phyloP scores from a whole-genome alignment of 306 rosid genomes.

The Inga oerstediana region DNA sequence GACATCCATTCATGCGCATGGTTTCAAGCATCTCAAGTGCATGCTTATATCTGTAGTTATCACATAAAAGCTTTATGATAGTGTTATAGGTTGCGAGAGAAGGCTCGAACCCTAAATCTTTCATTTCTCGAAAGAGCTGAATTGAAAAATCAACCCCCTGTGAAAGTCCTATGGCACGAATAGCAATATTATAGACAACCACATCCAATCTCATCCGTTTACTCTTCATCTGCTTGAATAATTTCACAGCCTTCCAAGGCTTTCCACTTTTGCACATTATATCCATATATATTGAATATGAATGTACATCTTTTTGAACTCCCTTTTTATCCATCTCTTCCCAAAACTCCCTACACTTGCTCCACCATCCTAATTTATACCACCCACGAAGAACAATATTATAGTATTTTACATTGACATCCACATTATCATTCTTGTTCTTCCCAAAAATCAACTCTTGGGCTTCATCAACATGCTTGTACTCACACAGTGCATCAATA shows the following conservation, averaged over 20 bases:
- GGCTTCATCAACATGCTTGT: conserved; percentile 80
- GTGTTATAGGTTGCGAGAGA: conserved; percentile 74
- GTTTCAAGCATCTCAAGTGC: conserved; percentile 55
- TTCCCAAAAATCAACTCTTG: conserved; percentile 66
- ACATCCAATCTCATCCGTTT: conserved; percentile 73
- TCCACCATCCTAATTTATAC: conserved; percentile 84
- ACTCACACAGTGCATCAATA: conserved; percentile 79
- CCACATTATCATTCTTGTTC: conserved; percentile 26
- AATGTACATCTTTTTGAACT: conserved; percentile 67
- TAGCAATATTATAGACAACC: conserved; percentile 74
- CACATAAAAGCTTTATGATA: conserved; percentile 71
- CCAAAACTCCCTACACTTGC: conserved; percentile 87
- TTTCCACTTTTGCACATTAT: conserved; percentile 83
- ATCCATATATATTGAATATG: conserved; percentile 88
- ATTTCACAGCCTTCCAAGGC: conserved; percentile 84
- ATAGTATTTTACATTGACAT: conserved; percentile 51
- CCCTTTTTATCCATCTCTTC: conserved; percentile 82
- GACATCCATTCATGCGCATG: conserved; percentile 58
- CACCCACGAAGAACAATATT: conserved; percentile 87
- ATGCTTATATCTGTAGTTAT: conserved; percentile 63
- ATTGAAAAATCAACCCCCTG: conserved; percentile 78
- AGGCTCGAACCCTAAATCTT: conserved; percentile 68
- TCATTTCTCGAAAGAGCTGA: conserved; percentile 70
- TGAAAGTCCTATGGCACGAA: conserved; percentile 70
- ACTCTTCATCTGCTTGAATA: conserved; percentile 68